phyloP scores from a whole-genome alignment of 345 rosid species.

The Acer saccharum region DNA sequence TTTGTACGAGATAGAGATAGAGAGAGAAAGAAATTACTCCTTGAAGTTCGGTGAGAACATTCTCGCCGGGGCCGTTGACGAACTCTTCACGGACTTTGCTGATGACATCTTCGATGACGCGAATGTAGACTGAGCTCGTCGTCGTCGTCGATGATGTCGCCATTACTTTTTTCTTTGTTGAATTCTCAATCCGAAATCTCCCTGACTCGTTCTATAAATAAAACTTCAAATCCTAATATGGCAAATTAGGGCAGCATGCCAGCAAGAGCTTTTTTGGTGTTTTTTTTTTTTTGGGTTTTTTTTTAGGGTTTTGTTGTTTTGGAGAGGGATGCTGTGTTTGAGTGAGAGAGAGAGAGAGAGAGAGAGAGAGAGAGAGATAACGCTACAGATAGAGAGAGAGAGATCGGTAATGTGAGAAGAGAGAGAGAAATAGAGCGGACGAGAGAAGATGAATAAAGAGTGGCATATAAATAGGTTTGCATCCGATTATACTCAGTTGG shows the following conservation, averaged over 20 bases:
- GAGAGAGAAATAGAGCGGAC: constrained; percentile 45
- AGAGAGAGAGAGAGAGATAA: constrained; percentile 28
- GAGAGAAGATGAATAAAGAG: constrained; percentile 56
- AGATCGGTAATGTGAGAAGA: constrained; percentile 26
- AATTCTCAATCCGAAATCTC: constrained; percentile 16
- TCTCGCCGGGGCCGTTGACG: constrained; percentile 81
- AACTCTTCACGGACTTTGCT: constrained; percentile 95
- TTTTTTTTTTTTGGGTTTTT: not conserved
- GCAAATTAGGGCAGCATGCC: not conserved
- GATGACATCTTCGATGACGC: constrained; percentile 90
- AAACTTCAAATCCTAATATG: constrained; percentile 3
- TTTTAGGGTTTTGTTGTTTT: constrained; percentile 27
- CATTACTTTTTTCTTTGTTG: constrained; percentile 32
- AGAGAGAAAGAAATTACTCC: constrained; percentile 51
- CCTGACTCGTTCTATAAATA: constrained; percentile 20
- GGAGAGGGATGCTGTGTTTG: constrained; percentile 17
- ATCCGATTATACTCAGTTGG: constrained; percentile 59
- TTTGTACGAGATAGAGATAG: not conserved
- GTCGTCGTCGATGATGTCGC: constrained; percentile 62
- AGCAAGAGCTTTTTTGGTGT: not conserved
- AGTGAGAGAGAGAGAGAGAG: constrained; percentile 11
- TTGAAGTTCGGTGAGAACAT: constrained; percentile 86
- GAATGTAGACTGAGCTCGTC: constrained; percentile 75
- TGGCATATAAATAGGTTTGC: constrained; percentile 99
- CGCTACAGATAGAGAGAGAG: constrained; percentile 4